Conservation (phyloP, 73 alveolate genomes). For the Tetrahymena borealis region DNA sequence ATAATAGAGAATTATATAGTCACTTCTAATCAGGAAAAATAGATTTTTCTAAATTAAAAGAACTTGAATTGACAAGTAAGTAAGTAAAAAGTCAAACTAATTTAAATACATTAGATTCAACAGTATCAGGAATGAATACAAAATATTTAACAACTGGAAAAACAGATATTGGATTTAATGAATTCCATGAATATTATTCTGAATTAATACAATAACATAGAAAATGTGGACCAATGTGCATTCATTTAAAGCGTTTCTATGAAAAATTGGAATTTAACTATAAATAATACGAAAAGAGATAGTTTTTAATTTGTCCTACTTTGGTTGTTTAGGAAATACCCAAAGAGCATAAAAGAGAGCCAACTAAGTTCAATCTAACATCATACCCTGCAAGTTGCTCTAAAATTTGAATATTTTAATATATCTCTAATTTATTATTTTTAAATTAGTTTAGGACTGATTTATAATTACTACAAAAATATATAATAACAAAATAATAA, state of each 20-base stretch:
- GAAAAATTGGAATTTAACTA: background rate
- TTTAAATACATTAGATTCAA: background rate
- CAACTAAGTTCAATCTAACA: background rate
- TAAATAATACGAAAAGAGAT: background rate
- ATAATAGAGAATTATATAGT: background rate
- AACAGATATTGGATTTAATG: background rate
- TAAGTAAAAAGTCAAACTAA: background rate
- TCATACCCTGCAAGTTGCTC: background rate
- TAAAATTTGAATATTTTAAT: background rate
- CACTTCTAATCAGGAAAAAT: background rate
- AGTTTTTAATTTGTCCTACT: background rate
- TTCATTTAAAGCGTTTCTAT: background rate
- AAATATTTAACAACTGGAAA: background rate
- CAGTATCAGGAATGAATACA: background rate
- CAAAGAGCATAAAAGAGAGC: background rate
- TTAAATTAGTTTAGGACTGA: background rate
- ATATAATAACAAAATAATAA: no score
- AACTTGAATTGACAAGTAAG: background rate
- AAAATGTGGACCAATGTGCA: background rate
- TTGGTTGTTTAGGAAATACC: background rate
- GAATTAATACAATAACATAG: background rate
- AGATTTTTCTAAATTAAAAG: background rate
- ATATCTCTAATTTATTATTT: no score
- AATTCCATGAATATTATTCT: background rate
- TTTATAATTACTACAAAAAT: no score